phyloP scores from a whole-genome alignment of 129 eudicot species.

The Rutidosis leptorrhynchoides region DNA sequence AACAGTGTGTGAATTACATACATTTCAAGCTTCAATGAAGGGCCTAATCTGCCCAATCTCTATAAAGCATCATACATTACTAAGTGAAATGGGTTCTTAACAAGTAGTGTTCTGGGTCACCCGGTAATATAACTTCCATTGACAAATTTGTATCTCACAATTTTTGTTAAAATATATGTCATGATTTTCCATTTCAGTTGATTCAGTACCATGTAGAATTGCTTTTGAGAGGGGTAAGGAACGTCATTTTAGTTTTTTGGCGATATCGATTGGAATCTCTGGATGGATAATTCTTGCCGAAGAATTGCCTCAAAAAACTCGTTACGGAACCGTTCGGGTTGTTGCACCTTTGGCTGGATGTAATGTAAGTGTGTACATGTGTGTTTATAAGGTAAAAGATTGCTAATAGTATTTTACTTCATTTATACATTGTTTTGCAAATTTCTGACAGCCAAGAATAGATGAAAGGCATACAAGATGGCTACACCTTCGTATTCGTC shows the following conservation, averaged over 20 bases:
- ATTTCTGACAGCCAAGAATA: constrained; percentile 59
- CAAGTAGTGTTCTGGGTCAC: background rate
- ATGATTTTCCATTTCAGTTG: constrained; percentile 45
- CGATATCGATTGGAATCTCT: constrained; percentile 61
- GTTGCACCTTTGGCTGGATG: constrained; percentile 89
- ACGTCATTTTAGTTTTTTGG: constrained; percentile 68
- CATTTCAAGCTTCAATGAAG: constrained; percentile 9
- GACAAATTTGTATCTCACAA: background rate
- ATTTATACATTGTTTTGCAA: background rate
- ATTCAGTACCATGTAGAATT: constrained; percentile 90
- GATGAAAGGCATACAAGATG: constrained; percentile 81
- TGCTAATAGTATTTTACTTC: background rate
- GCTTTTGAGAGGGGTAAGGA: constrained; percentile 97
- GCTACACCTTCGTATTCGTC: constrained; percentile 96
- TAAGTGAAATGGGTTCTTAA: background rate
- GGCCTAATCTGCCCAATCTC: constrained; percentile 1
- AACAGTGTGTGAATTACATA: background rate
- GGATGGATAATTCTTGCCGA: constrained; percentile 93
- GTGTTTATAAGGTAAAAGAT: background rate
- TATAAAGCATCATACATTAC: constrained; percentile 8
- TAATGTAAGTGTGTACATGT: constrained; percentile 41
- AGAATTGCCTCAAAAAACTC: constrained; percentile 51
- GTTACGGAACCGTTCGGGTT: constrained; percentile 67
- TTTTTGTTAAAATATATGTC: background rate
- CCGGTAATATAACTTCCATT: background rate